These are phyloP conservation scores for Maudiozyma saulgeensis DNA, from an alignment of 805 yeast genomes.

Conservation along the genomic window DNA sequence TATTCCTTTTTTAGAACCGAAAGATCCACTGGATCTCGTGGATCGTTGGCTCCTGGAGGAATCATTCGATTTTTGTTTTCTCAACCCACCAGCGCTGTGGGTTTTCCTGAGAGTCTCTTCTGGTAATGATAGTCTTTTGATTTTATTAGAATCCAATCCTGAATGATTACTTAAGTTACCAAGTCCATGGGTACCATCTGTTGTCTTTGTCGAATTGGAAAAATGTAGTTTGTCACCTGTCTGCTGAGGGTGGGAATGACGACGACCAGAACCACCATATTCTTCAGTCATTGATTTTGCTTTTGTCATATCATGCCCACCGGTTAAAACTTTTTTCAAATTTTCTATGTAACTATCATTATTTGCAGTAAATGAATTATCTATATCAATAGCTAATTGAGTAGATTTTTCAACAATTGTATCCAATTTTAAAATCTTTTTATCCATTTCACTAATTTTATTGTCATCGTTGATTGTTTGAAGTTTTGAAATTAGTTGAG, in stretches of 20 bases:
- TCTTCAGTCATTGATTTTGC: constrained; percentile 12
- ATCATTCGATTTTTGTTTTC: constrained; percentile 11
- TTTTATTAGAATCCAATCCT: background rate
- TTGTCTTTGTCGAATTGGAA: background rate
- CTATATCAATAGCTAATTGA: constrained; percentile 16
- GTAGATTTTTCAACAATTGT: constrained; percentile 16
- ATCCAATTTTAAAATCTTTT: constrained; percentile 11
- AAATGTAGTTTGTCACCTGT: constrained; percentile 1
- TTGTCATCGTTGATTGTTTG: constrained; percentile 5
- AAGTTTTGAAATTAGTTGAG: constrained; percentile 9
- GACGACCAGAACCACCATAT: background rate
- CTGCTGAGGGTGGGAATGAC: background rate
- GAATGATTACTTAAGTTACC: constrained; percentile 1
- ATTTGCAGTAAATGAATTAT: constrained; percentile 3
- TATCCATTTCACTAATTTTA: constrained; percentile 2
- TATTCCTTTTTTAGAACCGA: constrained; percentile 1
- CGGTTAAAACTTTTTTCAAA: constrained; percentile 22
- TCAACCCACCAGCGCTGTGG: constrained; percentile 15
- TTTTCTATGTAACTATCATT: constrained; percentile 12
- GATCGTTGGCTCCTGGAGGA: constrained; percentile 7
- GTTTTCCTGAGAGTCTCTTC: constrained; percentile 13
- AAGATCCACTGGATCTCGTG: background rate
- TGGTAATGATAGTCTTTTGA: constrained; percentile 1
- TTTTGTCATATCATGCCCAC: background rate
- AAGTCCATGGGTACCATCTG: constrained; percentile 1